Base-by-base conservation (phyloP, 2,329 filamentous ascomycete species). In the Penicillium sp. region DNA sequence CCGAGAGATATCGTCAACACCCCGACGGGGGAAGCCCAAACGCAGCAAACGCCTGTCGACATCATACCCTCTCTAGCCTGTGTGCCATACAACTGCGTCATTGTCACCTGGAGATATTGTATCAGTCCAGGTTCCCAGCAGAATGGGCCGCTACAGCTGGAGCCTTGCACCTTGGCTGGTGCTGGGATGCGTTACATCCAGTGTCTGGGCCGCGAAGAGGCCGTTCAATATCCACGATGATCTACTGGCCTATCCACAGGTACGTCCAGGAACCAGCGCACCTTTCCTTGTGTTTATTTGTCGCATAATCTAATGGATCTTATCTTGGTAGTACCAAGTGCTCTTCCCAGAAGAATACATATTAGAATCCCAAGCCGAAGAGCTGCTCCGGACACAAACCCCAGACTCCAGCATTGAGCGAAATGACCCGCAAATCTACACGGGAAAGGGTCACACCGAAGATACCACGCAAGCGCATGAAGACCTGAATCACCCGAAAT, bases 161-260 rank as follows among this genome's bases (percentile, higher is more conserved):
- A 61, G 61, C 13, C 57, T 74, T 19, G 52, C 71, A 10, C 68
- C 72, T 10, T 70, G 76, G 60, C 65, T 79, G 37, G 68, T 71
- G 25, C 59, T 79, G 58, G 68, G 71, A 19, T 74, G 68, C 57
- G 71, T 70, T 28, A 68, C 66, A 26, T 69, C 75, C 5, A 67
- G 65, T 52, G 80, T 78, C 57, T 75, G 83, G 60, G 84, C 83
- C 51, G 84, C 77, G 69, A 83, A 84, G 69, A 83, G 83, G 67
- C 78, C 82, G 22, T 97, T 97, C 80, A 96, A 89, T 79, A 90
- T 96, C 59, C 88, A 95, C 71, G 92, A 96, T 73, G 93, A 97
- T 74, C 77, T 97, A 55, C 84, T 96, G 59, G 92, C 92, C 19
- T 92, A 90, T 77, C 93, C 93, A 11, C 92, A 95, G 84, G 91